Evolutionary conservation across 352 stramenopile genomes (phyloP).

Genomic region (Phytophthora aleatoria): DNA sequence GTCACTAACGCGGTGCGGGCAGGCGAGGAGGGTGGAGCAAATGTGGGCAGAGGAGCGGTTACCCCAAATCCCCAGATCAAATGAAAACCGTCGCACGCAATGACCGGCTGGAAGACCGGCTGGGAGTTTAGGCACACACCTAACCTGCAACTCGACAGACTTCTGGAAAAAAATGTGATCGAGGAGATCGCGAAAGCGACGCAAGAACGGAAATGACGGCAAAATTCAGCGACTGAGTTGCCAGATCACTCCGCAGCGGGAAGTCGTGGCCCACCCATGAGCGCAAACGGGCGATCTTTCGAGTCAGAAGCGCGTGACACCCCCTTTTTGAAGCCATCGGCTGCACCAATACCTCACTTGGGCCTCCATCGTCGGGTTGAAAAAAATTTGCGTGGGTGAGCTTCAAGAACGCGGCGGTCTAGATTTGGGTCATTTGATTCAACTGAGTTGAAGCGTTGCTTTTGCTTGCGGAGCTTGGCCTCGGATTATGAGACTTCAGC

Average conservation of each 20-base stretch:
- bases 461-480: not conserved
- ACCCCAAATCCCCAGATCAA: conserved; percentile 20
- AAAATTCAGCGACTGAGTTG: not conserved
- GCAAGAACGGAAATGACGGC: conserved; percentile 29
- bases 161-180: not conserved
- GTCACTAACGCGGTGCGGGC: not conserved
- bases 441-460: not conserved
- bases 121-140: conserved; percentile 1
- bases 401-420: not conserved
- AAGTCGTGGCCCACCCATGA: conserved; percentile 17
- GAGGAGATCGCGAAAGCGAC: conserved; percentile 6
- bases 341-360: conserved; percentile 5
- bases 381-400: conserved; percentile 9
- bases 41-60: conserved; percentile 20
- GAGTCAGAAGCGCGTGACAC: conserved; percentile 16
- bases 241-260: conserved; percentile 13
- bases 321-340: conserved; percentile 28
- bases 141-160: conserved; percentile 1
- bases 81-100: conserved; percentile 31
- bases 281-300: conserved; percentile 6
- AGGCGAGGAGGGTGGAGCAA: conserved; percentile 9
- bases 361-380: conserved; percentile 21
- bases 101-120: conserved; percentile 21
- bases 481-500: conserved; percentile 1
- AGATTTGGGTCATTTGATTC: not conserved